A percentile compares a stretch with the other conserved stretches of the same genome.
Conservation (phyloP, 2,329 filamentous ascomycete species). For the Hypoxylon sp. region DNA sequence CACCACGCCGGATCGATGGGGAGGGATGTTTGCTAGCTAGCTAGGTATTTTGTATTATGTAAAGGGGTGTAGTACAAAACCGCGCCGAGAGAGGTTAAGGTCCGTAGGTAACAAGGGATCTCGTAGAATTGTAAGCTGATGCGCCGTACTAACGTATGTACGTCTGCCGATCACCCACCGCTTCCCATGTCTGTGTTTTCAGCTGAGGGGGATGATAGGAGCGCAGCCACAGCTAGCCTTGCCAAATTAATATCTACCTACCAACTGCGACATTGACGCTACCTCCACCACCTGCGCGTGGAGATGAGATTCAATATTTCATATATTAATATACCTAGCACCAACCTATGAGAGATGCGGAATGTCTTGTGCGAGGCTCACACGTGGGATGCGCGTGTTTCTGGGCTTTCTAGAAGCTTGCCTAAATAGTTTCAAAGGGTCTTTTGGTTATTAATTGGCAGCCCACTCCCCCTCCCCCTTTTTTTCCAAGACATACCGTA, state of each 20-base stretch:
- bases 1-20: not conserved
- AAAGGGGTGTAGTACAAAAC: slow-evolving; percentile 1
- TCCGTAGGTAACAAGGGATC: not conserved
- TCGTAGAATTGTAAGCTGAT: slow-evolving; percentile 5
- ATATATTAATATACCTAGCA: not conserved
- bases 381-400: slow-evolving; percentile 13
- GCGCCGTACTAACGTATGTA: not conserved
- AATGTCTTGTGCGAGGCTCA: slow-evolving; percentile 3
- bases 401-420: slow-evolving; percentile 31
- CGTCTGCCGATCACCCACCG: slow-evolving; percentile 1
- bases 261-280: not conserved
- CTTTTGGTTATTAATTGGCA: slow-evolving; percentile 6
- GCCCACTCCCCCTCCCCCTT: not conserved
- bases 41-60: slow-evolving; percentile 7
- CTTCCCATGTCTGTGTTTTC: slow-evolving; percentile 3
- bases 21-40: not conserved
- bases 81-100: not conserved
- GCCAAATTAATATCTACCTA: not conserved
- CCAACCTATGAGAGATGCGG: slow-evolving; percentile 9
- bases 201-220: not conserved
- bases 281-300: not conserved
- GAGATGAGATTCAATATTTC: not conserved
- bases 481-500: slow-evolving; percentile 2
- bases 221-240: not conserved
- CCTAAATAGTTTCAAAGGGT: slow-evolving; percentile 11